Evolutionary conservation across 179 eudicot genomes (phyloP).

Genomic region (Amaranthus tricolor): DNA sequence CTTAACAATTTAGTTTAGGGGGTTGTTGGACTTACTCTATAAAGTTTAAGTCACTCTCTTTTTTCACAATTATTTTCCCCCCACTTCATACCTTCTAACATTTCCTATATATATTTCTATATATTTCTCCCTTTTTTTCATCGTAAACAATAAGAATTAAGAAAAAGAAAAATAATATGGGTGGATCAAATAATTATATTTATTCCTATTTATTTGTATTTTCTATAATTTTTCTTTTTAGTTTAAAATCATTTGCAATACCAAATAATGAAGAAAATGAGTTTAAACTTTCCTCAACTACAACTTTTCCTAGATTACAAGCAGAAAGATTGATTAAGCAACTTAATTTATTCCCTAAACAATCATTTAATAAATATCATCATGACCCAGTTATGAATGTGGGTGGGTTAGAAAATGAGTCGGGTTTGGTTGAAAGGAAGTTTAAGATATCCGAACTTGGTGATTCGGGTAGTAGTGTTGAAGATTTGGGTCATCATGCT

Average conservation of each 20-base stretch:
- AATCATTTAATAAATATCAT: slow-evolving; percentile 33
- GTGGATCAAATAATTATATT: not conserved
- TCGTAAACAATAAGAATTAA: not conserved
- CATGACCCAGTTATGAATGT: not conserved
- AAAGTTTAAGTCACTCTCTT: slow-evolving; percentile 37
- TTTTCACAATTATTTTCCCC: slow-evolving; percentile 25
- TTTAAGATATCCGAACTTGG: slow-evolving; percentile 43
- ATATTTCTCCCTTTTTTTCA: slow-evolving; percentile 9
- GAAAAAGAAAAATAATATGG: not conserved
- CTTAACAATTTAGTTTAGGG: not conserved
- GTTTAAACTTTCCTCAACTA: slow-evolving; percentile 27
- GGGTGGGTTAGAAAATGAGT: slow-evolving; percentile 1
- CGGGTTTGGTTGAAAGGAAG: slow-evolving; percentile 53
- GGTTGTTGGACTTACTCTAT: slow-evolving; percentile 2
- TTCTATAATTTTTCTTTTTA: not conserved
- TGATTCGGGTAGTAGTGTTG: slow-evolving; percentile 45
- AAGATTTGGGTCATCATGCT: slow-evolving; percentile 85
- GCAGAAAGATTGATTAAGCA: slow-evolving; percentile 52
- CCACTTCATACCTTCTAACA: slow-evolving; percentile 28
- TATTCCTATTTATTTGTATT: not conserved
- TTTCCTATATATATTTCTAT: slow-evolving; percentile 10
- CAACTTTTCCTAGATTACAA: slow-evolving; percentile 37
- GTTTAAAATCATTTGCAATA: not conserved
- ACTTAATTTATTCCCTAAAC: slow-evolving; percentile 63
- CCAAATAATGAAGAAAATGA: slow-evolving; percentile 10